phyloP scores from a whole-genome alignment of 2,329 filamentous ascomycete species.

The Drechslera avenae region DNA sequence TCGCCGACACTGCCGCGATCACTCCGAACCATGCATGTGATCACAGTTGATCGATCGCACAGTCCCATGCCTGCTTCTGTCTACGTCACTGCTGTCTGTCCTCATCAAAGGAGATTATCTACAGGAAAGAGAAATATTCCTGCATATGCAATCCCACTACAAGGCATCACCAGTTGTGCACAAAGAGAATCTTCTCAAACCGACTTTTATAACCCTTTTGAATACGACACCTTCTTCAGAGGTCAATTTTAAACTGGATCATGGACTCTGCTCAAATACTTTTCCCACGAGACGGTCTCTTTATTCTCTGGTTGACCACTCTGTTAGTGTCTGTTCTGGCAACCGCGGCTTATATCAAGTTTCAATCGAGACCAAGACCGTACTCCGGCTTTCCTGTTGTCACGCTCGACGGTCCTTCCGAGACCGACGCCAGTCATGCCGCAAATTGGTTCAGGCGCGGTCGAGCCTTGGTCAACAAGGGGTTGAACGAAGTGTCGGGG shows the following conservation, averaged over 20 bases:
- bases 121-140: not conserved
- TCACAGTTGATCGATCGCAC: not conserved
- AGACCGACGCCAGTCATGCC: not conserved
- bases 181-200: constrained; percentile 2
- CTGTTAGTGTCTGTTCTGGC: constrained; percentile 2
- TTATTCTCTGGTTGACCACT: not conserved
- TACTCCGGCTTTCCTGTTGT: constrained; percentile 4
- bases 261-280: not conserved
- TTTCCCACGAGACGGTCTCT: not conserved
- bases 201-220: not conserved
- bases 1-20: not conserved
- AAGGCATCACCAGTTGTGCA: constrained; percentile 1
- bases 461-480: constrained; percentile 2
- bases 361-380: not conserved
- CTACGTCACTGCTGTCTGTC: not conserved
- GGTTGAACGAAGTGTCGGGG: constrained; percentile 1
- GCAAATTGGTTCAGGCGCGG: constrained; percentile 3
- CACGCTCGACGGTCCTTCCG: constrained; percentile 1
- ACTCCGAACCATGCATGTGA: not conserved
- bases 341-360: constrained; percentile 2
- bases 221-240: not conserved
- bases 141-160: not conserved
- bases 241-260: not conserved
- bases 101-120: constrained; percentile 1
- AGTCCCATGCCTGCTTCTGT: not conserved